Evolutionary conservation across 495 filamentous ascomycete species (phyloP), one percentile per base, ranked within the genome.

Genomic region (Penicilliopsis zonata): DNA sequence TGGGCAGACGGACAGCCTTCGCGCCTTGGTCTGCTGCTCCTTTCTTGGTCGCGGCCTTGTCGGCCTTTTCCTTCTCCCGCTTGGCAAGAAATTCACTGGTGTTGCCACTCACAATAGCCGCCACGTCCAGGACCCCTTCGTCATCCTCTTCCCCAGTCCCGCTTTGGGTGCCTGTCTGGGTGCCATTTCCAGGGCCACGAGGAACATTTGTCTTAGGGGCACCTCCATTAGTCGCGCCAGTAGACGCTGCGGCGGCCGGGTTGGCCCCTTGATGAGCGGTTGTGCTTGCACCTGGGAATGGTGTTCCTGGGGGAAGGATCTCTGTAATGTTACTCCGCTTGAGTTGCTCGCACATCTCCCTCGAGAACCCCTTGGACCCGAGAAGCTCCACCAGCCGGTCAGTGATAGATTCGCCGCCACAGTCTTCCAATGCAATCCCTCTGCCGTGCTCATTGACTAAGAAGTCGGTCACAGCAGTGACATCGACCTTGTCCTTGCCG

Each of bases 341-440:
- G 33, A 98, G 56, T 56, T 94, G 84, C 63, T 98, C 92, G 28
- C 85, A 90, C 81, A 95, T 92, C 26, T 94, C 84, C 15, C 76
- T 55, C 5, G 74, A 78, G 41, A 90, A 88, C 1, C 72, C 74
- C 48, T 82, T 78, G 2, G 65, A 40, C 23, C 70, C 63, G 7
- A 98, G 68, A 19, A 93, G 55, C 38, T 78, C 62, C 18, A 72
- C 42, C 7, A 98, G 68, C 29, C 74, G 68, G 42, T 74, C 69
- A 2, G 90, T 98, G 66, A 98, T 87, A 9, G 77, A 72, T 43
- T 98, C 86, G 30, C 90, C 90, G 25, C 92, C 92, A 40, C 74
- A 82, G 1, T 63, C 66, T 26, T 78, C 69, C 34, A 94, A 57
- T 7, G 76, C 72, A 28, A 74, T 63, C 1, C 67, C 67, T 28